Evolutionary conservation across 495 filamentous ascomycete species (phyloP).

Genomic region (Trichoderma reesei): DNA sequence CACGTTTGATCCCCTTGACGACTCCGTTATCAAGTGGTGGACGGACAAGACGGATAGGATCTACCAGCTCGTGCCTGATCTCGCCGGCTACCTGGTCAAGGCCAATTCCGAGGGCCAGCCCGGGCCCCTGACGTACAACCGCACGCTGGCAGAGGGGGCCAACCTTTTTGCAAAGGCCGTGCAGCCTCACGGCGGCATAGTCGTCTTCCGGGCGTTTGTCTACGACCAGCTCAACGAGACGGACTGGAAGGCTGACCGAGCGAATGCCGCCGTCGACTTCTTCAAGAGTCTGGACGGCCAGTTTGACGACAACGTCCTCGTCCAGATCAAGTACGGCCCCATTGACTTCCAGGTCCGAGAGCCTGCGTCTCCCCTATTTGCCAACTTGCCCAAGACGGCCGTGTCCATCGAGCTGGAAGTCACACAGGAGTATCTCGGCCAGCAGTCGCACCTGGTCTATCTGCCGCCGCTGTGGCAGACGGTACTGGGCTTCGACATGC

Average conservation of each 20-base stretch:
- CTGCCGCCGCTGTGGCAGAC: conserved; percentile 57
- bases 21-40: conserved; percentile 53
- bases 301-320: conserved; percentile 60
- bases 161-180: conserved; percentile 58
- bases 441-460: conserved; percentile 61
- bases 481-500: conserved; percentile 56
- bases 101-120: conserved; percentile 68
- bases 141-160: conserved; percentile 58
- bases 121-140: conserved; percentile 57
- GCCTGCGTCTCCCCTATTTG: conserved; percentile 57
- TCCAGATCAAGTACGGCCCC: conserved; percentile 66
- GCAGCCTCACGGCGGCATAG: conserved; percentile 52
- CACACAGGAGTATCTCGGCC: conserved; percentile 61
- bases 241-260: conserved; percentile 57
- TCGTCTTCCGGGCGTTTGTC: conserved; percentile 67
- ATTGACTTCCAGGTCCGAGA: conserved; percentile 73
- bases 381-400: conserved; percentile 48
- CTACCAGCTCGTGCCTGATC: conserved; percentile 52
- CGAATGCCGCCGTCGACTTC: conserved; percentile 58
- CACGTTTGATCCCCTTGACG: conserved; percentile 58
- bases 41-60: conserved; percentile 45
- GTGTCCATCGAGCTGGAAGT: conserved; percentile 57
- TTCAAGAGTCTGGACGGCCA: conserved; percentile 55
- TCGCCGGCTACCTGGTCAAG: conserved; percentile 63
- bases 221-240: conserved; percentile 52